Base-by-base conservation (phyloP, 2,329 filamentous ascomycete genomes). In the Pseudocercospora fuligena region DNA sequence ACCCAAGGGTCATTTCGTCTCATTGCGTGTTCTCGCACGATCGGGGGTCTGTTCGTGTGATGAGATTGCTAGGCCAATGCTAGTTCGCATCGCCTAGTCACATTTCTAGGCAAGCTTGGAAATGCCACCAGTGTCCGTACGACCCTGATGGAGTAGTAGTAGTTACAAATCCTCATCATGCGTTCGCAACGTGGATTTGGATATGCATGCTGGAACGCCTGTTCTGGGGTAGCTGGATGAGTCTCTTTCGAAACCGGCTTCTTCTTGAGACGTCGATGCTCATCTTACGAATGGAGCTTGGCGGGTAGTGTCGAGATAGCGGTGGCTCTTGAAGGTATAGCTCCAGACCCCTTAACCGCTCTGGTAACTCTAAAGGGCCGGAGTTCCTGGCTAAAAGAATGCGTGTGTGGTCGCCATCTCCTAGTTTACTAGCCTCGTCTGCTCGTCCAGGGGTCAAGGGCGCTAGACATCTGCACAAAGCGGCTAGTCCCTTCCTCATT, bases 171-270 rank as follows among this genome's bases (percentile, higher is more conserved):
- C 9, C 31, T 33, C 31, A 33, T 33, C 27, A 29, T 33, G 43
- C 43, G 43, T 47, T 47, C 43, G 43, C 43, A 31, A 31, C 29
- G 29, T 31, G 29, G 25, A 54, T 54, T 3, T 25, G 25, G 51
- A 54, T 54, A 54, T 54, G 21, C 49, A 53, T 23, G 51, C 51
- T 54, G 51, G 31, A 54, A 54, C 51, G 16, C 51, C 51, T 54
- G 51, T 54, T 54, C 51, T 54, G 51, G 51, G 51, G 25, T 31
- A 29, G 25, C 21, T 21, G 23, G 19, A 46, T 7, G 43, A 19
- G 21, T 9, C 46, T 19, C 46, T 53, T 8, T 54, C 11, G 23
- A 54, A 54, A n/a, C 51, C 11, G 46, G 46, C 19, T 29, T 29
- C 51, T 29, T 54, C 21, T 54, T 27, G 51, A 27, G 27, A 56